Conservation (phyloP, 2,329 filamentous ascomycete genomes). For the Fusarium brevicatenulatum region DNA sequence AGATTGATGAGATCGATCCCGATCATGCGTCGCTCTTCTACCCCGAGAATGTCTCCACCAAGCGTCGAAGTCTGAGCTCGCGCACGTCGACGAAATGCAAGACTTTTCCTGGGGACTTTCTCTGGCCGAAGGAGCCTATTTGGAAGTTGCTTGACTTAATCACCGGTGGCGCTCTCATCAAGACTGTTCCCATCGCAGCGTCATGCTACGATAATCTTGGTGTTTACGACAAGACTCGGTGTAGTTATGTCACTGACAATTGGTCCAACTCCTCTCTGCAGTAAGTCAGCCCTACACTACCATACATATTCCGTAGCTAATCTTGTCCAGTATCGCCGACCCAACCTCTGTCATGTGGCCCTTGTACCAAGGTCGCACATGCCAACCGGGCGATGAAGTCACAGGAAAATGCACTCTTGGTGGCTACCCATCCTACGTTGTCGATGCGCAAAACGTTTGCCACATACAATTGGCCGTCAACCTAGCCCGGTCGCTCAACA, state of each 20-base stretch:
- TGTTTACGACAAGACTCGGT: conserved; percentile 44
- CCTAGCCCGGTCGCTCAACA: conserved; percentile 56
- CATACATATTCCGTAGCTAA: not conserved
- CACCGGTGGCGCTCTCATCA: conserved; percentile 46
- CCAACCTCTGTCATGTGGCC: conserved; percentile 55
- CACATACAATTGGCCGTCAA: conserved; percentile 60
- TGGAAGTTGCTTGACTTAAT: conserved; percentile 52
- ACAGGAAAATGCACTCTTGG: conserved; percentile 50
- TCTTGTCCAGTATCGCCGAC: conserved; percentile 44
- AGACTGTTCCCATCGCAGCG: conserved; percentile 48
- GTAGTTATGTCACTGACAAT: conserved; percentile 40
- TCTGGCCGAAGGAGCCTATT: conserved; percentile 43
- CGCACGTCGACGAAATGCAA: conserved; percentile 42
- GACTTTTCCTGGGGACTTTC: conserved; percentile 47
- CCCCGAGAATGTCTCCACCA: conserved; percentile 4
- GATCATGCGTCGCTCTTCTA: conserved; percentile 15
- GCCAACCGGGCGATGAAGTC: conserved; percentile 42
- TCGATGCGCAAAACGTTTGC: conserved; percentile 54
- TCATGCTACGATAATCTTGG: conserved; percentile 44
- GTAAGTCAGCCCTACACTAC: conserved; percentile 3
- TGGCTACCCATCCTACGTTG: conserved; percentile 55
- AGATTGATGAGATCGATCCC: conserved; percentile 24
- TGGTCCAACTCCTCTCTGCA: conserved; percentile 44
- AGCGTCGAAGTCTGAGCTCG: not conserved
- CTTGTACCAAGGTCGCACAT: conserved; percentile 53